Percentiles rank a stretch among this genome's conserved stretches.
phyloP scores from a whole-genome alignment of 2,329 filamentous ascomycete genomes.

The Exophiala xenobiotica region DNA sequence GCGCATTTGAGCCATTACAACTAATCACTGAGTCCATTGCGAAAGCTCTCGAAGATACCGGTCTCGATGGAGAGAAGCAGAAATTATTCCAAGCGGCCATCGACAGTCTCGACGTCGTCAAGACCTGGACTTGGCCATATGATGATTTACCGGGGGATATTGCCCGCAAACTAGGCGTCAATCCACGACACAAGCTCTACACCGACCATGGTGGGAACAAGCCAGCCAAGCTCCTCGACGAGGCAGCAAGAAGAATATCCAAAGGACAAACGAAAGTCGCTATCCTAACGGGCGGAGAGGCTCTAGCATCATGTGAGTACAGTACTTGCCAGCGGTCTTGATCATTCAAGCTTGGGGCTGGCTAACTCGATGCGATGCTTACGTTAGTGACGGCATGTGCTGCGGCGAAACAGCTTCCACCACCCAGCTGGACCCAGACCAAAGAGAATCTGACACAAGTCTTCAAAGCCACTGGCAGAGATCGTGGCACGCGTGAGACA shows the following conservation, averaged over 20 bases:
- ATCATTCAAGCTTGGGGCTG: background rate
- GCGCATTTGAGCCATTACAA: constrained; percentile 59
- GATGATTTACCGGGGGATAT: constrained; percentile 57
- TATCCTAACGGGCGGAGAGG: constrained; percentile 63
- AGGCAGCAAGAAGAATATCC: constrained; percentile 59
- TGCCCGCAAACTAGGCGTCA: constrained; percentile 49
- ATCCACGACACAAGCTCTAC: constrained; percentile 50
- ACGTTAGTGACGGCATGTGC: constrained; percentile 53
- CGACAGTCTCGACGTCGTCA: constrained; percentile 61
- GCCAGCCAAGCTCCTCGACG: constrained; percentile 62
- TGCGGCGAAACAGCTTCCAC: constrained; percentile 54
- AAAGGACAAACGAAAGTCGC: constrained; percentile 56
- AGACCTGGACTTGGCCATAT: constrained; percentile 67
- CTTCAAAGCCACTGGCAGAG: constrained; percentile 52
- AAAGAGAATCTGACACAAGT: constrained; percentile 49
- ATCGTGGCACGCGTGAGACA: constrained; percentile 43
- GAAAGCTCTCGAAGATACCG: constrained; percentile 53
- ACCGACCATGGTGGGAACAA: constrained; percentile 64
- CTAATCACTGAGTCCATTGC: constrained; percentile 59
- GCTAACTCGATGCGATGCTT: background rate
- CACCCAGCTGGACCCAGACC: constrained; percentile 58
- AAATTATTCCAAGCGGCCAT: constrained; percentile 46
- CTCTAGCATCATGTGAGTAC: constrained; percentile 54
- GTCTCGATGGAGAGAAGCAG: constrained; percentile 32
- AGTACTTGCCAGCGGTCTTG: too few relatives aligned